A percentile compares a stretch with the other conserved stretches of the same genome.
Conservation (phyloP, 768 basidiomycete species). For the Lactarius hatsudake region DNA sequence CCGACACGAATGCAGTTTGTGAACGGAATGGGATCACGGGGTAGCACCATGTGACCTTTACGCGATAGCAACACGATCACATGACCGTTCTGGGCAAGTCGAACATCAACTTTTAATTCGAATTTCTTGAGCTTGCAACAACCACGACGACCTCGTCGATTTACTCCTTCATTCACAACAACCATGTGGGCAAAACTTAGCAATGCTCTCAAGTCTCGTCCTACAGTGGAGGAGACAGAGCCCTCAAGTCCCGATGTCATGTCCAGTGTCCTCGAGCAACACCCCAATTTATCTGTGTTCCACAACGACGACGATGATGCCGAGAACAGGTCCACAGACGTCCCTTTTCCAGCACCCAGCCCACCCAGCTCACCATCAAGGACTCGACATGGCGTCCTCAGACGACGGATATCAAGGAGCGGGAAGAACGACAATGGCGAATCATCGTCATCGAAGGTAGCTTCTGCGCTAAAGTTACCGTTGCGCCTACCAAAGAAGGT, state of each 20-base stretch:
- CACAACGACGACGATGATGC: slow-evolving; percentile 17
- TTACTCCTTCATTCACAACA: slow-evolving; percentile 8
- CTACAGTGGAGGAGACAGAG: slow-evolving; percentile 15
- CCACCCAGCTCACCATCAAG: slow-evolving; percentile 27
- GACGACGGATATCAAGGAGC: slow-evolving; percentile 26
- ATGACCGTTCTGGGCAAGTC: slow-evolving; percentile 20
- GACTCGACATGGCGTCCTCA: slow-evolving; percentile 24
- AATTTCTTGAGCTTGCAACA: slow-evolving; percentile 4
- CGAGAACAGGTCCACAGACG: slow-evolving; percentile 16
- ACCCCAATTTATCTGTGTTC: slow-evolving; percentile 19
- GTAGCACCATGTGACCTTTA: slow-evolving; percentile 6
- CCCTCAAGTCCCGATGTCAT: slow-evolving; percentile 19
- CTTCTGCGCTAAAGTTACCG: slow-evolving; percentile 23
- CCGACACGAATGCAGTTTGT: not conserved
- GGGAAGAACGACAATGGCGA: slow-evolving; percentile 19
- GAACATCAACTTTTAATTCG: slow-evolving; percentile 16
- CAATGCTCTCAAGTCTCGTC: slow-evolving; percentile 23
- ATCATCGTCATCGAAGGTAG: slow-evolving; percentile 22
- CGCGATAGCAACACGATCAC: slow-evolving; percentile 21
- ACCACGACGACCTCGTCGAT: slow-evolving; percentile 15
- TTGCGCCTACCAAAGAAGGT: slow-evolving; percentile 26
- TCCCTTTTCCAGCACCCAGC: slow-evolving; percentile 23
- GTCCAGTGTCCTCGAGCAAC: slow-evolving; percentile 17
- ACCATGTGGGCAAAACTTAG: slow-evolving; percentile 26
- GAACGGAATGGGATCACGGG: not conserved